Base-by-base conservation (phyloP, 306 rosid species). In the Dicorynia guianensis region DNA sequence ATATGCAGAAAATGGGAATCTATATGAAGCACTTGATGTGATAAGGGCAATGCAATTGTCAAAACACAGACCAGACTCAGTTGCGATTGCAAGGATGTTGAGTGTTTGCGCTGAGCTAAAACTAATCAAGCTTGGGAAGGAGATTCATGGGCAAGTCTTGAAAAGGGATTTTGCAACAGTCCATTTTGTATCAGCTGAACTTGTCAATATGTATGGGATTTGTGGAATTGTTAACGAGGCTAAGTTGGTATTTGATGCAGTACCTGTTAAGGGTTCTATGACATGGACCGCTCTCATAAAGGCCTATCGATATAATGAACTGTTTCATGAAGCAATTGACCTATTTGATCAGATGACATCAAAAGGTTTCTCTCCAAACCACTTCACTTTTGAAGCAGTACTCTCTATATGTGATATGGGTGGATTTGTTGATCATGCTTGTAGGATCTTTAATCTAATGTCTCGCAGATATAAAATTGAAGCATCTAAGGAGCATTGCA, bases 211-310 rank as follows among this genome's bases (percentile, higher is more conserved):
- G 88, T 90, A 93, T 71, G 96, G 96, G 14, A 55, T 40, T 46
- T 87, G 88, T 60, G 85, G 94, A 81, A 83, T 67, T 52, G 35
- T 88, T 58, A 43, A 74, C 43, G 57, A 71, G 71, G 97, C 93
- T 18, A 81, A 78, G 69, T 76, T 69, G 77, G 88, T 80, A 43
- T 93, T 88, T 49, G 61, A 82, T 48, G 78, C 85, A 12, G 78
- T 90, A 62, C 85, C 87, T 5, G 74, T 87, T 8, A 93, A 88
- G 85, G 96, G 96, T 60, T 81, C 91, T 4, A 88, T 92, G 92
- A 82, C 97, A 72, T 81, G 93, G 92, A 90, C 97, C 15, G 93
- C 97, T 69, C 80, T 92, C 11, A 83, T 90, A 61, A 87, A 84
- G 81, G 91, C 96, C 40, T 77, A 87, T 67, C 92, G 85, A 74